These are phyloP conservation scores for Keithomyces neogunnii DNA, from an alignment of 2,329 filamentous ascomycete species.

Conservation along the genomic window DNA sequence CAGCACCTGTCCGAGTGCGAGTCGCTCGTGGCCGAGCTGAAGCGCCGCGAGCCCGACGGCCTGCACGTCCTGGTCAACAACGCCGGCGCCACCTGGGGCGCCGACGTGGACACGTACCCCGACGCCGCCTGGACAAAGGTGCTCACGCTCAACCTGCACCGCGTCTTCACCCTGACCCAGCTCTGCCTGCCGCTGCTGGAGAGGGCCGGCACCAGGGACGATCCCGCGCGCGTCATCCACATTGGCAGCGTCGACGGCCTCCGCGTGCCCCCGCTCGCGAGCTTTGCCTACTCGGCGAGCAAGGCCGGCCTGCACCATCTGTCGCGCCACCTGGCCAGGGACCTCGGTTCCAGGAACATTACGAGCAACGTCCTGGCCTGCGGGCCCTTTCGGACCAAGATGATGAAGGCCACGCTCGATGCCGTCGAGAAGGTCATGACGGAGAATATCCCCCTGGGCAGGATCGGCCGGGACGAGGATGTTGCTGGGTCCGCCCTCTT, in stretches of 20 bases:
- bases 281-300: slow-evolving; percentile 50
- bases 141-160: slow-evolving; percentile 58
- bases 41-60: slow-evolving; percentile 34
- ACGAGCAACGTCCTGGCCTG: slow-evolving; percentile 64
- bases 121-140: slow-evolving; percentile 50
- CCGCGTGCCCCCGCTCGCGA: slow-evolving; percentile 49
- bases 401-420: slow-evolving; percentile 56
- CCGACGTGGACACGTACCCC: slow-evolving; percentile 49
- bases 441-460: slow-evolving; percentile 51
- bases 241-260: slow-evolving; percentile 58
- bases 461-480: slow-evolving; percentile 60
- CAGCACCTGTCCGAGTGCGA: slow-evolving; percentile 49
- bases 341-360: slow-evolving; percentile 50
- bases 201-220: slow-evolving; percentile 28
- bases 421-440: slow-evolving; percentile 45
- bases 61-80: slow-evolving; percentile 61
- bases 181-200: slow-evolving; percentile 50
- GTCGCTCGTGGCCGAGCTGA: slow-evolving; percentile 42
- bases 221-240: slow-evolving; percentile 53
- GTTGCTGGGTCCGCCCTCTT: slow-evolving; percentile 66
- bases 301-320: slow-evolving; percentile 61
- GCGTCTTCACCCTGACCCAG: slow-evolving; percentile 60
- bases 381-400: slow-evolving; percentile 61
- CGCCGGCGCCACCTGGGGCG: slow-evolving; percentile 57
- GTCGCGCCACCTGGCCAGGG: slow-evolving; percentile 47